Evolutionary conservation across 805 yeast species (phyloP), one percentile per base, ranked within the genome.

Genomic region (Schizosaccharomyces cryophilus): DNA sequence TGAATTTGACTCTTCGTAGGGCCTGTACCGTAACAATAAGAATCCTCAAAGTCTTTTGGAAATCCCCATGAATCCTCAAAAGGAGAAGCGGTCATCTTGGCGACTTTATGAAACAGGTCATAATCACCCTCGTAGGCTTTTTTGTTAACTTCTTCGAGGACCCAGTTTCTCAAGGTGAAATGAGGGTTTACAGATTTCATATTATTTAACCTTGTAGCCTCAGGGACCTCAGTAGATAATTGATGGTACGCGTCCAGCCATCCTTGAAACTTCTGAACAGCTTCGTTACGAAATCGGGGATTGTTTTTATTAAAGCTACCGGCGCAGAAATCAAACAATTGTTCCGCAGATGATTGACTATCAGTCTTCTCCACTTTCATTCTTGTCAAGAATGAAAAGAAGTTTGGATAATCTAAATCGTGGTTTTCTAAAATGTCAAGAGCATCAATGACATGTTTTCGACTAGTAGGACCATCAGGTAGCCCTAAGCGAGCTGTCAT

Each of bases 151-250:
- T 88, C 89, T 61, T 87, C 87, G 61, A 93, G 74, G 61, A 89
- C 82, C 88, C 95, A 87, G 64, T 82, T 85, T 63, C 90, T 77
- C 24, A 95, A 93, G 5, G 85, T 77, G 67, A 90, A 90, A 42
- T 79, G 58, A 19, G 51, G 51, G 51, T 45, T 45, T n/a, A 45
- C 51, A 5, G 21, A 19, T n/a, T 45, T 45, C 51, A 45, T 45
- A 24, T 11, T 45, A n/a, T n/a, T 24, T 45, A 45, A 17, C 13
- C 51, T 35, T 11, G 40, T 35, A 35, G 13, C 40, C 40, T 35
- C 17, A 1, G 40, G 40, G 13, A 35, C 13, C 40, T 35, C 40
- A 6, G 40, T 15, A 11, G 17, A 35, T 35, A 35, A 11, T 35
- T 35, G 40, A 35, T 35, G 40, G 40, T 35, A 35, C 40, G 40